Base-by-base conservation (phyloP, 805 yeast genomes). In the Candida tallmaniae region DNA sequence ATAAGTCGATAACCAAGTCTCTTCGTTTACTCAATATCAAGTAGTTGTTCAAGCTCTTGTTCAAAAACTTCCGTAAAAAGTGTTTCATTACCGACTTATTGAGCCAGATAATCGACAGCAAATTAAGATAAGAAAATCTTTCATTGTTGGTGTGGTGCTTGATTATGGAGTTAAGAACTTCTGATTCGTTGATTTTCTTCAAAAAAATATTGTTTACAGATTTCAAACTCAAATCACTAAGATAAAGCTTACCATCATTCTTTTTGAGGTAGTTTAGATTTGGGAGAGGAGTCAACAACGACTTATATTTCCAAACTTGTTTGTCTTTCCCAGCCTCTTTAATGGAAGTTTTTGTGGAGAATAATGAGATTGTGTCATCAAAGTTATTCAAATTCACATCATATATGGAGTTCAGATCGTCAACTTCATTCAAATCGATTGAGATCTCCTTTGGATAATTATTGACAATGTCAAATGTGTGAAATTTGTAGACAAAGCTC, bases 41-140 rank as follows among this genome's bases (percentile, higher is more conserved):
- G 20, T 40, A 35, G 29, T 34, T 31, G 14, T 19, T 33, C 5
- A 34, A 26, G 6, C 29, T 35, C 11, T 39, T 39, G 0, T 50
- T 46, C 6, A 55, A 39, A 36, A 62, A 56, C 19, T 54, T 51
- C 8, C 54, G 40, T 47, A 76, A 54, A 31, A 56, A 65, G 34
- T 54, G 36, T 50, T 55, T 50, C 44, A 65, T 52, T 34, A 59
- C 34, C 35, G 44, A 64, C 46, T 60, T 70, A 47, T 57, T 67
- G 24, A 68, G 51, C 79, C 75, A 76, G 35, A 69, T 65, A 54
- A 66, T 66, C 6, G 70, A 70, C 16, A 62, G 56, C 45, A 71
- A 52, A 38, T 65, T 64, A 43, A 70, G 54, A 31, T 53, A 61
- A 40, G 38, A 54, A 36, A 76, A 50, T 29, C 48, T 39, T 15